Base-by-base conservation (phyloP, 176 grass and related monocot genomes). In the Eragrostis curvula region DNA sequence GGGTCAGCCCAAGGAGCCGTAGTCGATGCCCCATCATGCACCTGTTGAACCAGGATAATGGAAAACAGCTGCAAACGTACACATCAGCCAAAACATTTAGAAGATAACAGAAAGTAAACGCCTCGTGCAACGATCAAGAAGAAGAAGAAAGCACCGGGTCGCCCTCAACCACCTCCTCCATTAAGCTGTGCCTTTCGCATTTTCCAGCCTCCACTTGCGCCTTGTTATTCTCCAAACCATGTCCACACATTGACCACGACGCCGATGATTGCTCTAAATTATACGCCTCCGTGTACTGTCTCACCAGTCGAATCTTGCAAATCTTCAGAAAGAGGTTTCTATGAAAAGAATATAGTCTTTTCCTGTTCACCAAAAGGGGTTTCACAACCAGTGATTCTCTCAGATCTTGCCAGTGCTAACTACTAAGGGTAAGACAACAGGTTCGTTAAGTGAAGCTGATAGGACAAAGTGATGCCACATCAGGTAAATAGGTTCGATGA, bases 81-180 rank as follows among this genome's bases (percentile, higher is more conserved):
- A 5, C 67, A 53, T 32, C 46, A 66, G 12, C 6, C 12, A 11
- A 32, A 52, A 12, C 43, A 36, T 36, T 28, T 25, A 29, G 2
- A 20, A n/a, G 48, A 40, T 13, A 67, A 44, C 57, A 58, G 49
- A n/a, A 49, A 60, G 51, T 59, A 17, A 49, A 81, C 28, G 77
- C 84, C 27, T 41, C 13, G 40, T 49, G 27, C 57, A 40, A 75
- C 27, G 24, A 32, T 5, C 16, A 9, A 52, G 45, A 50, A 29
- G 29, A 66, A 29, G 80, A 87, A 49, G 50, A 32, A 30, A 28
- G 23, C 30, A 30, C n/a, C 71, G n/a, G n/a, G 47, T 67, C 75
- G 5, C 5, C 10, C 43, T 18, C 66, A 71, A 18, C 63, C 50
- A 49, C 29, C 70, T 25, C 41, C 3, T 39, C 51, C 41, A 20